phyloP scores from a whole-genome alignment of 2,329 filamentous ascomycete genomes.

The Gremmenia infestans region DNA sequence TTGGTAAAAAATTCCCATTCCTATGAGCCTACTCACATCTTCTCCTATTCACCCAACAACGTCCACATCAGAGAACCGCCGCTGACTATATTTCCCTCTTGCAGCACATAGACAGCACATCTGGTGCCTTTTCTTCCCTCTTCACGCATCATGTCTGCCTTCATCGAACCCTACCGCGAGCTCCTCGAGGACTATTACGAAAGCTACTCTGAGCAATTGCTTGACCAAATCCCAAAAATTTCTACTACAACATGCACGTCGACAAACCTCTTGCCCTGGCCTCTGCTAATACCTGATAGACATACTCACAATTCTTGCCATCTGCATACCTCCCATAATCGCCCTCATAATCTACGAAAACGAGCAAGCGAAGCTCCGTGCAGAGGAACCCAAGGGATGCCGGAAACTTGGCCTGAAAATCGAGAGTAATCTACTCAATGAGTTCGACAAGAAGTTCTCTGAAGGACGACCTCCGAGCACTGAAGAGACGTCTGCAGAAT shows the following conservation, averaged over 20 bases:
- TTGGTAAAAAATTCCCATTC: slow-evolving; percentile 17
- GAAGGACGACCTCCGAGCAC: slow-evolving; percentile 31
- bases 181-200: slow-evolving; percentile 25
- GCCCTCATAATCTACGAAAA: slow-evolving; percentile 30
- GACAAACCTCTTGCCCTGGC: background rate
- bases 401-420: slow-evolving; percentile 45
- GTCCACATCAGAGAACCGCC: background rate
- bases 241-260: slow-evolving; percentile 25
- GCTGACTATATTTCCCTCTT: slow-evolving; percentile 9
- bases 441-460: slow-evolving; percentile 47
- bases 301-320: slow-evolving; percentile 26
- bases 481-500: slow-evolving; percentile 33
- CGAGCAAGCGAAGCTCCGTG: slow-evolving; percentile 26
- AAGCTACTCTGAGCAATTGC: slow-evolving; percentile 25
- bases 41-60: slow-evolving; percentile 2
- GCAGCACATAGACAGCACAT: slow-evolving; percentile 25
- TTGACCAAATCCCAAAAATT: slow-evolving; percentile 24
- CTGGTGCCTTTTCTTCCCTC: slow-evolving; percentile 17
- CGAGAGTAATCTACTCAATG: slow-evolving; percentile 49
- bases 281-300: slow-evolving; percentile 4
- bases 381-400: slow-evolving; percentile 43
- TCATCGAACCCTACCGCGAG: slow-evolving; percentile 24
- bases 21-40: background rate
- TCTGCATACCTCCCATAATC: slow-evolving; percentile 31
- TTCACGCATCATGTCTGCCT: slow-evolving; percentile 19